phyloP scores from a whole-genome alignment of 768 basidiomycete genomes.

The Leccinum variicolor region DNA sequence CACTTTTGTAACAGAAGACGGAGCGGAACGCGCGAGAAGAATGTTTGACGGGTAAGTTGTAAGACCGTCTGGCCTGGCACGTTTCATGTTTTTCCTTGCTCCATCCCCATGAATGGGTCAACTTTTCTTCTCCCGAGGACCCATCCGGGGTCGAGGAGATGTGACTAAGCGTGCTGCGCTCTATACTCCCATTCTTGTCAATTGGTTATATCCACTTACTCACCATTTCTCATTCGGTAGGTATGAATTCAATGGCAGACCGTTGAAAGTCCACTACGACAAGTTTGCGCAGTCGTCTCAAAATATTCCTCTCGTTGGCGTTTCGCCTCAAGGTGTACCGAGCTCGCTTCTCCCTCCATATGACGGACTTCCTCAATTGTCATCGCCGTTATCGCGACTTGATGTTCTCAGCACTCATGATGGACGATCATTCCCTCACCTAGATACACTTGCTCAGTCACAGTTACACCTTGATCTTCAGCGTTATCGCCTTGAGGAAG shows the following conservation, averaged over 20 bases:
- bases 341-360: constrained; percentile 15
- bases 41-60: constrained; percentile 85
- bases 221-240: constrained; percentile 36
- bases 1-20: constrained; percentile 75
- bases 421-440: constrained; percentile 15
- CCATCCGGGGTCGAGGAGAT: not conserved
- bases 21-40: constrained; percentile 78
- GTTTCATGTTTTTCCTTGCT: not conserved
- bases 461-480: constrained; percentile 24
- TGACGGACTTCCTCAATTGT: constrained; percentile 23
- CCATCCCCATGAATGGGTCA: not conserved
- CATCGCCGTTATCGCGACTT: constrained; percentile 20
- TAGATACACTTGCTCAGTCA: constrained; percentile 23
- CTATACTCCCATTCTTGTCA: not conserved
- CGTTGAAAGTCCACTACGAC: constrained; percentile 90
- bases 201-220: constrained; percentile 5
- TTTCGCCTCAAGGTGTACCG: constrained; percentile 16
- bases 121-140: too few relatives aligned
- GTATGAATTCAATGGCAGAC: constrained; percentile 84
- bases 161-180: not conserved
- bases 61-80: not conserved
- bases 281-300: constrained; percentile 55
- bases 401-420: constrained; percentile 26
- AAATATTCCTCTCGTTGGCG: constrained; percentile 22
- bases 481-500: constrained; percentile 28